phyloP scores from a whole-genome alignment of 2,329 filamentous ascomycete species.

The Basipetospora chlamydospora region DNA sequence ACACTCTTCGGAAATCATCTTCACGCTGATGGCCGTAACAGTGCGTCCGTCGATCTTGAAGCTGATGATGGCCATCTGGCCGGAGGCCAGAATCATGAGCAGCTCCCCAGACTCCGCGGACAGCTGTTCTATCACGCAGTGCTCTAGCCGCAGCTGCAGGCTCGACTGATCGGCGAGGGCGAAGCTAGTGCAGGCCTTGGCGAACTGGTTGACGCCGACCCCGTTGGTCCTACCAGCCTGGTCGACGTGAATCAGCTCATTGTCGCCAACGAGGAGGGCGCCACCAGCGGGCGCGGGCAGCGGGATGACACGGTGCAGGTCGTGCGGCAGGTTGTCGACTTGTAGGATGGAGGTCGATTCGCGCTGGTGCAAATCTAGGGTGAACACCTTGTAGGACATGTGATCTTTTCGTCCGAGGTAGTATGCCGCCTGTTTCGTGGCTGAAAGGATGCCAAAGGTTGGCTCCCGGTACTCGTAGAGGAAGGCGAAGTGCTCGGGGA shows the following conservation, averaged over 20 bases:
- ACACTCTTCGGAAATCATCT: constrained; percentile 44
- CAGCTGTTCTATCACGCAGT: constrained; percentile 62
- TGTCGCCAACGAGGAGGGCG: constrained; percentile 70
- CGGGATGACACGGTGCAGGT: constrained; percentile 69
- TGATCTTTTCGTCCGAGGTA: constrained; percentile 75
- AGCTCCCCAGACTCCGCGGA: constrained; percentile 68
- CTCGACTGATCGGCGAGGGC: constrained; percentile 75
- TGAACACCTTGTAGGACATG: constrained; percentile 86
- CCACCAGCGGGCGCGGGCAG: constrained; percentile 79
- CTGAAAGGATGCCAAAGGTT: constrained; percentile 87
- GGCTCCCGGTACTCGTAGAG: constrained; percentile 95
- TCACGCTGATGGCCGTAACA: constrained; percentile 72
- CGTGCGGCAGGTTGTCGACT: constrained; percentile 71
- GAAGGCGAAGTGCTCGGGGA: constrained; percentile 85
- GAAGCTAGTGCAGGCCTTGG: constrained; percentile 69
- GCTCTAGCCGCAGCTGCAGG: constrained; percentile 66
- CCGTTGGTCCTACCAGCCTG: constrained; percentile 90
- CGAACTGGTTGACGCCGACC: constrained; percentile 83
- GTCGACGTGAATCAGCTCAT: constrained; percentile 89
- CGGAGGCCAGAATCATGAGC: constrained; percentile 65
- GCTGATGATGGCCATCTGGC: constrained; percentile 57
- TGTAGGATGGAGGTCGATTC: constrained; percentile 88
- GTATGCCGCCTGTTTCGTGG: constrained; percentile 56
- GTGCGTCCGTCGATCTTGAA: constrained; percentile 85
- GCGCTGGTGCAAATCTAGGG: constrained; percentile 81